Evolutionary conservation across 345 rosid genomes (phyloP), one percentile per base, ranked within the genome.

Genomic region (Melaleuca alternifolia): DNA sequence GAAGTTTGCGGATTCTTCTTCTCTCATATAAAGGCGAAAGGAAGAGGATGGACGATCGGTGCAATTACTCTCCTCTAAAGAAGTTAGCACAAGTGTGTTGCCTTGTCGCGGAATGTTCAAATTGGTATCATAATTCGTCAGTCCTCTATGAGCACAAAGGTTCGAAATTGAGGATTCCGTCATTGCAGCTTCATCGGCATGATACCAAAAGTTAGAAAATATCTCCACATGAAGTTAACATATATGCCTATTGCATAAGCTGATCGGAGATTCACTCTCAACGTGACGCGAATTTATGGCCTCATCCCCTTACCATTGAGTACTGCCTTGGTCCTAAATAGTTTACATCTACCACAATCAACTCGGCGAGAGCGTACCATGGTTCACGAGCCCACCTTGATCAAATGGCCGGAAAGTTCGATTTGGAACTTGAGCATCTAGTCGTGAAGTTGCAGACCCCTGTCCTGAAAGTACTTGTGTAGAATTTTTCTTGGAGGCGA

Each of bases 101-200:
- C n/a, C n/a, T n/a, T n/a, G n/a, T n/a, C n/a, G 41, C 41, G 41
- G 41, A 41, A 41, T 41, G 41, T 41, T 41, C 41, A 41, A 41
- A 41, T 41, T 41, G 41, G 41, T 2, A 4, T 41, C 41, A 41
- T 41, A 41, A 41, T 41, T 41, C 41, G 41, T 4, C 3, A 41
- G 6, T 5, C 16, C 26, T 5, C 3, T 14, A 1, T 57, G 2
- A 57, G 26, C 28, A 26, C 7, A 26, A 57, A 11, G 65, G 30
- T 26, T 11, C 0, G 7, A 7, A 6, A 24, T 57, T 2, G 3
- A 26, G 1, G 30, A 24, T 57, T 28, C 11, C 3, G 2, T 11
- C 7, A 57, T 0, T 0, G 1, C 15, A 24, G 62, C 65, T 57
- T 57, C 65, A 57, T 26, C 15, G 11, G 12, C 11, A 28, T 28